Evolutionary conservation across 208 protist species (phyloP).

Genomic region (Leishmania turanica): DNA sequence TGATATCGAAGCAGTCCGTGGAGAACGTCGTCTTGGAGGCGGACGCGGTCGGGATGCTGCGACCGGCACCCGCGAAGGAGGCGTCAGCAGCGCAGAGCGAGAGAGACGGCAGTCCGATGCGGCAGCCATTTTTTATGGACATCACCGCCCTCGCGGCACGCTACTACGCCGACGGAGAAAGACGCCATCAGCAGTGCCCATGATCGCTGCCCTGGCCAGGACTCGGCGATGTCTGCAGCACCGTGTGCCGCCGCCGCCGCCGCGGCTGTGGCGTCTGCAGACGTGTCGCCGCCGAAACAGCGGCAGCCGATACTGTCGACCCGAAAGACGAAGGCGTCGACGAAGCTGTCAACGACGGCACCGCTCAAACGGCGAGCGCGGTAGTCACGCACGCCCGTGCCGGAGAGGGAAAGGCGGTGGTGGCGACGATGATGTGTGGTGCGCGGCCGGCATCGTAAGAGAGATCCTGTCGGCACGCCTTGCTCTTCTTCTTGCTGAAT

Average conservation of each 20-base stretch:
- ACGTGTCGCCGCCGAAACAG: neutral
- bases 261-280: neutral
- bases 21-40: slow-evolving; percentile 81
- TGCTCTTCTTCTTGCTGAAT: neutral
- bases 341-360: neutral
- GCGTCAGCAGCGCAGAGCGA: neutral
- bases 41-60: slow-evolving; percentile 55
- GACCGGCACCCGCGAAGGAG: neutral
- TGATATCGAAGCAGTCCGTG: slow-evolving; percentile 65
- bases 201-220: neutral
- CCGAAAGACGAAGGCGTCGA: neutral
- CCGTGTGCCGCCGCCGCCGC: no score
- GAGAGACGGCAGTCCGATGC: neutral
- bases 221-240: neutral
- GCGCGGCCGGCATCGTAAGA: neutral
- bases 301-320: neutral
- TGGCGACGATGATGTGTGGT: neutral
- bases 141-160: neutral
- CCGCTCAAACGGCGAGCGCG: neutral
- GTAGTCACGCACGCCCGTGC: neutral
- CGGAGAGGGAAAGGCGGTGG: neutral
- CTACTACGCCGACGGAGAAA: neutral
- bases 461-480: neutral
- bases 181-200: neutral
- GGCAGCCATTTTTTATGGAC: neutral